Percentiles rank a stretch among this genome's conserved stretches.
phyloP scores from a whole-genome alignment of 2,329 filamentous ascomycete species.

The Exophiala aquamarina region DNA sequence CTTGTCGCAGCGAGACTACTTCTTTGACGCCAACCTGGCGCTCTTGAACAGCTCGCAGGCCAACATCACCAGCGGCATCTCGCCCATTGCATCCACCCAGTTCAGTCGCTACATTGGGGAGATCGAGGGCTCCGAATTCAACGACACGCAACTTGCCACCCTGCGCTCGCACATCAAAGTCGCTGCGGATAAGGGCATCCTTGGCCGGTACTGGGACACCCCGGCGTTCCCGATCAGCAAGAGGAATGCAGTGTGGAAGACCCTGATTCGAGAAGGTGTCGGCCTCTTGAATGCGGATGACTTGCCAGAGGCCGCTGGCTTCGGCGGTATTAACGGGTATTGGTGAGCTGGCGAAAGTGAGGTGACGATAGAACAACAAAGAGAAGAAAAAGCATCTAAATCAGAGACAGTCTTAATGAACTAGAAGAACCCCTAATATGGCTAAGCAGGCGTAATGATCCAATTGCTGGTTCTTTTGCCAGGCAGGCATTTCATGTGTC shows the following conservation, averaged over 20 bases:
- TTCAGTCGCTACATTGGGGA: constrained; percentile 46
- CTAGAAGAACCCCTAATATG: no score
- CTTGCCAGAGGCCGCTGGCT: constrained; percentile 50
- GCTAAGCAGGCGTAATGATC: no score
- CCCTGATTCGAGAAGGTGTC: constrained; percentile 58
- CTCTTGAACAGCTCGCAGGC: constrained; percentile 46
- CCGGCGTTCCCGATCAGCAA: constrained; percentile 61
- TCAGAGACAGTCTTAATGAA: not conserved
- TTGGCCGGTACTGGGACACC: constrained; percentile 63
- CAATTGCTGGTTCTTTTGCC: no score
- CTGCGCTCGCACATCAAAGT: constrained; percentile 53
- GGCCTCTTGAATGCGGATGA: constrained; percentile 66
- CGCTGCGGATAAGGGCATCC: constrained; percentile 59
- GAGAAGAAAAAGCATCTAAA: no score
- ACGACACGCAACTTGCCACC: constrained; percentile 46
- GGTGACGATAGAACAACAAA: no score
- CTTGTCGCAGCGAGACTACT: constrained; percentile 52
- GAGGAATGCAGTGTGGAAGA: constrained; percentile 59
- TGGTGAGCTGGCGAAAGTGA: constrained; percentile 17
- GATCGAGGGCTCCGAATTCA: constrained; percentile 46
- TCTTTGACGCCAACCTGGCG: constrained; percentile 60
- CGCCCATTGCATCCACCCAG: constrained; percentile 55
- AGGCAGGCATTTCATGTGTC: not conserved
- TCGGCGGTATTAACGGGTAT: constrained; percentile 19
- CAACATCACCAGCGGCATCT: constrained; percentile 49